These are phyloP conservation scores for Bipolaris zeicola DNA, from an alignment of 2,329 filamentous ascomycete species.

Conservation along the genomic window DNA sequence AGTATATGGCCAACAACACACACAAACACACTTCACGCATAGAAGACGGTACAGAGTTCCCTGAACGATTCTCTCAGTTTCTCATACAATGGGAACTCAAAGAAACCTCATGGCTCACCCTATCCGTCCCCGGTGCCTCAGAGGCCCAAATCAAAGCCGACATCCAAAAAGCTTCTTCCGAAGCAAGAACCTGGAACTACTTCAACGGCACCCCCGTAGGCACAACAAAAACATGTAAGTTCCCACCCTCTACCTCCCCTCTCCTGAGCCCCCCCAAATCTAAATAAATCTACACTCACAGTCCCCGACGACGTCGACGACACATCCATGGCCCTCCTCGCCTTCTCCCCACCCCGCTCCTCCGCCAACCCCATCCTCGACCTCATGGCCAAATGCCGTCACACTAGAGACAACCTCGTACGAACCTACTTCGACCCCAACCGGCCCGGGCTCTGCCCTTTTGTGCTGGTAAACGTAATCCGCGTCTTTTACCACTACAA, in stretches of 20 bases:
- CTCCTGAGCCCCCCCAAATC: too few species aligned
- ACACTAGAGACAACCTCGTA: constrained; percentile 49
- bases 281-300: too few species aligned
- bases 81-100: constrained; percentile 32
- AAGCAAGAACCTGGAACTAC: constrained; percentile 35
- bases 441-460: constrained; percentile 33
- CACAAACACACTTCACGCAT: constrained; percentile 27
- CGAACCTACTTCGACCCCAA: constrained; percentile 41
- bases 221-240: constrained; percentile 20
- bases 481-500: constrained; percentile 39
- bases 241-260: too few species aligned
- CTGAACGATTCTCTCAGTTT: constrained; percentile 39
- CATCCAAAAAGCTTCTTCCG: not conserved
- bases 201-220: constrained; percentile 23
- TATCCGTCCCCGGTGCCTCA: constrained; percentile 6
- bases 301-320: constrained; percentile 46
- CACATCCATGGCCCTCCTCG: constrained; percentile 39
- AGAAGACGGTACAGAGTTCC: constrained; percentile 23
- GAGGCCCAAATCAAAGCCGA: constrained; percentile 11
- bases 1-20: constrained; percentile 27
- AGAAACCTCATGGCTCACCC: constrained; percentile 16
- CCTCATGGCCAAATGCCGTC: constrained; percentile 42
- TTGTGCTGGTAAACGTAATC: constrained; percentile 44
- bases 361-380: constrained; percentile 15
- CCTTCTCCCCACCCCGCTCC: constrained; percentile 21